phyloP scores from a whole-genome alignment of 352 stramenopile species.

The Plasmopara muralis region DNA sequence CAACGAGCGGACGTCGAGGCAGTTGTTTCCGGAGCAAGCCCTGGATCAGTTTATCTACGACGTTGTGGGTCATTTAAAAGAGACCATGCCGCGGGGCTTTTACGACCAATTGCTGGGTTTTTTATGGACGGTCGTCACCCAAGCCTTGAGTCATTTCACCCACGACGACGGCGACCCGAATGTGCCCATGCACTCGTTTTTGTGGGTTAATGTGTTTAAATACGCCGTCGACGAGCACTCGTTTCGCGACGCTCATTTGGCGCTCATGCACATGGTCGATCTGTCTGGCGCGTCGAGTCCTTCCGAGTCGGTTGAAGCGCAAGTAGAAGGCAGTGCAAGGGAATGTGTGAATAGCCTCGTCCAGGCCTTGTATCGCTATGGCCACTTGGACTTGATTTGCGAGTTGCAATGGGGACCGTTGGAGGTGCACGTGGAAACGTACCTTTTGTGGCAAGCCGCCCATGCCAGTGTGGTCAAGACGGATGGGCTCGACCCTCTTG shows the following conservation, averaged over 20 bases:
- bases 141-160: conserved; percentile 33
- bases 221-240: conserved; percentile 55
- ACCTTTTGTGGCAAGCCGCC: conserved; percentile 66
- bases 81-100: conserved; percentile 51
- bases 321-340: conserved; percentile 32
- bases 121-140: conserved; percentile 57
- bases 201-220: conserved; percentile 83
- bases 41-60: conserved; percentile 63
- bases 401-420: conserved; percentile 63
- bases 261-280: conserved; percentile 63
- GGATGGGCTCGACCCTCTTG: conserved; percentile 31
- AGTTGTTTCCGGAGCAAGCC: conserved; percentile 15
- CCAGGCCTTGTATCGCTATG: conserved; percentile 63
- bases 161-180: conserved; percentile 27
- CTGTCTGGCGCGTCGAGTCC: conserved; percentile 21
- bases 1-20: conserved; percentile 18
- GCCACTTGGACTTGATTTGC: conserved; percentile 59
- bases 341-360: conserved; percentile 72
- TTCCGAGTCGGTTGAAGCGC: conserved; percentile 5
- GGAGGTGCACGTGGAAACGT: conserved; percentile 56
- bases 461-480: conserved; percentile 49
- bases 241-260: conserved; percentile 62
- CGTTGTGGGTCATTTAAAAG: conserved; percentile 54
- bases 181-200: conserved; percentile 54
- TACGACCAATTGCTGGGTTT: conserved; percentile 54